These are phyloP conservation scores for Podospora appendiculata DNA, from an alignment of 495 filamentous ascomycete genomes.

Conservation along the genomic window DNA sequence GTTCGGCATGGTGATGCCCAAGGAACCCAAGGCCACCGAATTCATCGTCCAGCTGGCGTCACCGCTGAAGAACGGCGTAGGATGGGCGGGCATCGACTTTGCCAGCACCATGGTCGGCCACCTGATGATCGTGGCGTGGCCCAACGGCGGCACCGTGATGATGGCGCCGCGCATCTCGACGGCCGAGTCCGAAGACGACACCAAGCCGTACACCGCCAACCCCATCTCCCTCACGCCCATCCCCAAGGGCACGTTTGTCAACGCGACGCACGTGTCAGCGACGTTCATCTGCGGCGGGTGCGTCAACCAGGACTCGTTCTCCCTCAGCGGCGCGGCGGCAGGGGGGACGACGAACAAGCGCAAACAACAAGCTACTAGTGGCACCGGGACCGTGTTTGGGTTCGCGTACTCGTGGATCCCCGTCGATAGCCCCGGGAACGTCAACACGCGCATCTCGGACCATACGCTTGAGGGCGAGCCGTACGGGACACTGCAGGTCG, in stretches of 20 bases:
- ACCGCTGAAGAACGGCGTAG: slow-evolving; percentile 10
- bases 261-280: slow-evolving; percentile 14
- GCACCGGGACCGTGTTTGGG: too few species aligned
- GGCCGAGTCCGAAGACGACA: slow-evolving; percentile 3
- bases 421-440: slow-evolving; percentile 5
- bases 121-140: slow-evolving; percentile 16
- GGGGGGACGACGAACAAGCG: too few species aligned
- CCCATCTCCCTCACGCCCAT: slow-evolving; percentile 10
- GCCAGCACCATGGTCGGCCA: slow-evolving; percentile 12
- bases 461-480: slow-evolving; percentile 2
- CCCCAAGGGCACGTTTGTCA: slow-evolving; percentile 11
- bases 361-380: too few species aligned
- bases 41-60: slow-evolving; percentile 20
- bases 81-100: slow-evolving; percentile 19
- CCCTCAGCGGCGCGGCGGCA: background rate
- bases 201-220: slow-evolving; percentile 3
- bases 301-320: slow-evolving; percentile 13
- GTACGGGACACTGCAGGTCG: slow-evolving; percentile 23
- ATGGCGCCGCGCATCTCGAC: slow-evolving; percentile 8
- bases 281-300: slow-evolving; percentile 22
- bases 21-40: slow-evolving; percentile 9
- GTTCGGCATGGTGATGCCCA: slow-evolving; percentile 21
- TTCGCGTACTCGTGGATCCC: slow-evolving; percentile 10
- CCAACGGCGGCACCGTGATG: slow-evolving; percentile 4
- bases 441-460: slow-evolving; percentile 10